A percentile compares a stretch with the other conserved stretches of the same genome.
These are phyloP conservation scores for Mycena galopus DNA, from an alignment of 768 basidiomycete species.

Conservation along the genomic window DNA sequence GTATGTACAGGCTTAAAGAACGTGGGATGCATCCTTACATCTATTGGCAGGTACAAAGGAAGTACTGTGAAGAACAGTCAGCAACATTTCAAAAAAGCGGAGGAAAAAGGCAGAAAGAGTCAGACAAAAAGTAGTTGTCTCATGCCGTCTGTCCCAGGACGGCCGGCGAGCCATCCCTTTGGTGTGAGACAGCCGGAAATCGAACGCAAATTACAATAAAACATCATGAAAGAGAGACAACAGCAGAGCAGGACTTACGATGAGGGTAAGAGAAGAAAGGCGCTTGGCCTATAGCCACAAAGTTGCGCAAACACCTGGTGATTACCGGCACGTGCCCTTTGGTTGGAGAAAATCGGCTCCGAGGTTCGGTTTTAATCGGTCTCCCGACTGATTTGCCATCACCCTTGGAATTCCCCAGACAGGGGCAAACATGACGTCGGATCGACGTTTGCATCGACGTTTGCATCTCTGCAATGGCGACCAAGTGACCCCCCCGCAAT, in stretches of 20 bases:
- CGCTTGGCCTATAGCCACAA: no score
- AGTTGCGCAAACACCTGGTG: no score
- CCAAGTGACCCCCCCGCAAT: background rate
- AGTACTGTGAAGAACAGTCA: slow-evolving; percentile 36
- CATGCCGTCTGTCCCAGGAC: slow-evolving; percentile 77
- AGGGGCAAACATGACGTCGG: no score
- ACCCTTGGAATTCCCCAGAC: no score
- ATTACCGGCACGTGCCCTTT: no score
- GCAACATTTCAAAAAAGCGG: slow-evolving; percentile 6
- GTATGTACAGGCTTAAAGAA: slow-evolving; percentile 11
- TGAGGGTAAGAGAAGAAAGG: background rate
- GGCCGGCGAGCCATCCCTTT: slow-evolving; percentile 86
- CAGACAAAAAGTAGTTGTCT: slow-evolving; percentile 75
- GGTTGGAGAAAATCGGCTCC: no score
- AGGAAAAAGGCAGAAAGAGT: slow-evolving; percentile 29
- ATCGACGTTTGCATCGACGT: no score
- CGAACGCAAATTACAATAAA: slow-evolving; percentile 93
- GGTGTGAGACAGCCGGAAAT: slow-evolving; percentile 67
- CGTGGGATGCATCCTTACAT: slow-evolving; percentile 44
- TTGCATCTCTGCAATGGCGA: background rate
- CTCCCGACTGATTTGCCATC: no score
- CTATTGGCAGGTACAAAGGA: slow-evolving; percentile 39
- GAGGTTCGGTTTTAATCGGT: no score
- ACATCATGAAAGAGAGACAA: slow-evolving; percentile 58
- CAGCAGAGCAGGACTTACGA: slow-evolving; percentile 2